Evolutionary conservation across 2,329 filamentous ascomycete species (phyloP).

Genomic region (Neofusicoccum parvum): DNA sequence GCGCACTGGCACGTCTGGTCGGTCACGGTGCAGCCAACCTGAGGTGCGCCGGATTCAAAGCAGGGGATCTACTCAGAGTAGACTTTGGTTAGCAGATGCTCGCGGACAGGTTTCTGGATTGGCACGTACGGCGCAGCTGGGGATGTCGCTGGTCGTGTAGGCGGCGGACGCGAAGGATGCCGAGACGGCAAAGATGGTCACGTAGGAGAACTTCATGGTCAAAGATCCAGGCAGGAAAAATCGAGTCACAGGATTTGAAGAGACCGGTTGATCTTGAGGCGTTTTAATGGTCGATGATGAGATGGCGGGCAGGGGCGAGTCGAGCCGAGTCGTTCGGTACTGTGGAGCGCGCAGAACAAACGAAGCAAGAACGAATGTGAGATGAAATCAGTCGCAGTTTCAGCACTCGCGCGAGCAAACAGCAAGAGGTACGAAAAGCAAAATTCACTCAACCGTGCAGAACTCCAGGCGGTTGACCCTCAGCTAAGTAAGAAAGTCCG

Average conservation of each 20-base stretch:
- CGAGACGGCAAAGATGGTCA: constrained; percentile 6
- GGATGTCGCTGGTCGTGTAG: constrained; percentile 26
- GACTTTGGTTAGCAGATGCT: neutral
- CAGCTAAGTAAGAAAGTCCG: neutral
- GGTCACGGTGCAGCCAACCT: constrained; percentile 50
- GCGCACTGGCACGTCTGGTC: constrained; percentile 58
- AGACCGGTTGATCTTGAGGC: neutral
- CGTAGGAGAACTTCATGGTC: constrained; percentile 10
- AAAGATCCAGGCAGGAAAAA: neutral
- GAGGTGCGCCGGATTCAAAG: constrained; percentile 49
- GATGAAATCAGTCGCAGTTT: neutral
- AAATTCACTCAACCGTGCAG: neutral
- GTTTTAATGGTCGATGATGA: neutral
- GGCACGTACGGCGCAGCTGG: constrained; percentile 38
- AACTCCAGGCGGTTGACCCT: neutral
- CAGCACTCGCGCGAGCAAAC: neutral
- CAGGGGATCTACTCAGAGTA: constrained; percentile 45
- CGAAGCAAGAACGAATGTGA: constrained; percentile 2
- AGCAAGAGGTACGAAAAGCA: neutral
- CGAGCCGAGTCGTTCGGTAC: neutral
- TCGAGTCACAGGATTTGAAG: neutral
- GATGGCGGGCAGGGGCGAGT: neutral
- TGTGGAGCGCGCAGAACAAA: neutral
- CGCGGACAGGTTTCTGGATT: neutral
- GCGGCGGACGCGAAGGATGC: constrained; percentile 13